These are phyloP conservation scores for Coemansia sp. DNA, from an alignment of 192 early-diverging fungal species.

Conservation along the genomic window DNA sequence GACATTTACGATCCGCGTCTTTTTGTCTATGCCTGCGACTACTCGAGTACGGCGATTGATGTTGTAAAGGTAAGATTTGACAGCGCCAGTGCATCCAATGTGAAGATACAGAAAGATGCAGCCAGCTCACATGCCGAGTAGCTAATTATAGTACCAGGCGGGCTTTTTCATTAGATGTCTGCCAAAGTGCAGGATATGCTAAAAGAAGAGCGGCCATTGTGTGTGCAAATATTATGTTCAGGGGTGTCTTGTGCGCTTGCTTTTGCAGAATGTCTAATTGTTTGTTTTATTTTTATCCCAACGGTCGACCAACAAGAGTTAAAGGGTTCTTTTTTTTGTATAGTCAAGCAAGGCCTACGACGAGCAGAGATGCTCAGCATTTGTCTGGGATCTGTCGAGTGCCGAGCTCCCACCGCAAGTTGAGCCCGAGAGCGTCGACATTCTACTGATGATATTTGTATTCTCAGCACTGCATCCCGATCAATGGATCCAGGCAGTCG, in stretches of 20 bases:
- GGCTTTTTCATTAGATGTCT: not conserved
- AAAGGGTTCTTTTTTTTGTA: not conserved
- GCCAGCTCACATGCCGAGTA: not conserved
- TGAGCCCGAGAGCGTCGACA: slow-evolving; percentile 64
- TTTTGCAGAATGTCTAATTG: not conserved
- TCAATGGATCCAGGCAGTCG: slow-evolving; percentile 66
- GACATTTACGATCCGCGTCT: slow-evolving; percentile 60
- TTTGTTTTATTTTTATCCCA: not conserved
- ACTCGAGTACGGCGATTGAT: slow-evolving; percentile 66
- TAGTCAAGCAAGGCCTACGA: slow-evolving; percentile 63
- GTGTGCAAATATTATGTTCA: not conserved
- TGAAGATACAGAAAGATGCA: not conserved
- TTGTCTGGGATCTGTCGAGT: slow-evolving; percentile 75
- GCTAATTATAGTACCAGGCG: not conserved
- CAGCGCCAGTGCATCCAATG: not conserved
- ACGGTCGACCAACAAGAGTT: not conserved
- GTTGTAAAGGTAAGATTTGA: slow-evolving; percentile 68
- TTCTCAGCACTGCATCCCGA: slow-evolving; percentile 73
- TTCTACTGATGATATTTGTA: slow-evolving; percentile 80
- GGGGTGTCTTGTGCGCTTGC: not conserved
- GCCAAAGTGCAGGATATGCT: not conserved
- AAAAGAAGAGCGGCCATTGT: not conserved
- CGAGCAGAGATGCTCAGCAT: slow-evolving; percentile 61
- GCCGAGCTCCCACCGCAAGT: slow-evolving; percentile 59
- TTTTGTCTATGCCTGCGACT: slow-evolving; percentile 78